These are phyloP conservation scores for Monosporascus ibericus DNA, from an alignment of 2,329 filamentous ascomycete genomes.

Conservation along the genomic window DNA sequence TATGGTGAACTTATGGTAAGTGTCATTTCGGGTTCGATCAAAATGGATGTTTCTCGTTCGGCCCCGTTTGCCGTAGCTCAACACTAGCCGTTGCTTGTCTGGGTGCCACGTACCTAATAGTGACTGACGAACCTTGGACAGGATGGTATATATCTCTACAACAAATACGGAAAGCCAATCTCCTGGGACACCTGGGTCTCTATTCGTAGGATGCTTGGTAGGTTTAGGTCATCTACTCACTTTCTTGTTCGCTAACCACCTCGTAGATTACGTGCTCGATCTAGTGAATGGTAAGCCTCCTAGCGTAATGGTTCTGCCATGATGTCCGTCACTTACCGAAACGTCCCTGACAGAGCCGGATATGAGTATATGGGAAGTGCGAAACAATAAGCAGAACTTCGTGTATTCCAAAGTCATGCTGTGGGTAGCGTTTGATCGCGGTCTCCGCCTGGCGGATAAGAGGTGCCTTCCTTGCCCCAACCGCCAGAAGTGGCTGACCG, in stretches of 20 bases:
- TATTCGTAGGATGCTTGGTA: constrained; percentile 59
- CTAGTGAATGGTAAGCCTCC: constrained; percentile 48
- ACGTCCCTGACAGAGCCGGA: constrained; percentile 46
- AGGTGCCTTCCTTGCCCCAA: constrained; percentile 70
- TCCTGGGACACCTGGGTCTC: constrained; percentile 72
- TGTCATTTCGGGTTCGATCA: background rate
- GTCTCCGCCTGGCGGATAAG: constrained; percentile 67
- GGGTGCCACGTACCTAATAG: background rate
- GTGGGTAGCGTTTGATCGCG: constrained; percentile 75
- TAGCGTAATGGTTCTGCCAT: background rate
- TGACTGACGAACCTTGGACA: constrained; percentile 57
- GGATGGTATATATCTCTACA: constrained; percentile 70
- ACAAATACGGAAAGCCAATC: constrained; percentile 72
- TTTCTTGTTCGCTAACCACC: constrained; percentile 7
- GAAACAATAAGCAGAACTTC: constrained; percentile 70
- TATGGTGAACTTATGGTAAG: constrained; percentile 64
- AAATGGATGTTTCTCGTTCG: no score
- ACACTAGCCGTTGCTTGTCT: no score
- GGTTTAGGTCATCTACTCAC: constrained; percentile 4
- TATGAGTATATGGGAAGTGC: constrained; percentile 81
- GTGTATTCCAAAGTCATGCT: constrained; percentile 80
- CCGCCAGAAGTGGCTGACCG: constrained; percentile 57
- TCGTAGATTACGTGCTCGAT: constrained; percentile 59
- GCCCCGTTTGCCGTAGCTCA: no score
- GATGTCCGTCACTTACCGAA: constrained; percentile 6